phyloP scores from a whole-genome alignment of 345 rosid genomes.

The Toxicodendron radicans region DNA sequence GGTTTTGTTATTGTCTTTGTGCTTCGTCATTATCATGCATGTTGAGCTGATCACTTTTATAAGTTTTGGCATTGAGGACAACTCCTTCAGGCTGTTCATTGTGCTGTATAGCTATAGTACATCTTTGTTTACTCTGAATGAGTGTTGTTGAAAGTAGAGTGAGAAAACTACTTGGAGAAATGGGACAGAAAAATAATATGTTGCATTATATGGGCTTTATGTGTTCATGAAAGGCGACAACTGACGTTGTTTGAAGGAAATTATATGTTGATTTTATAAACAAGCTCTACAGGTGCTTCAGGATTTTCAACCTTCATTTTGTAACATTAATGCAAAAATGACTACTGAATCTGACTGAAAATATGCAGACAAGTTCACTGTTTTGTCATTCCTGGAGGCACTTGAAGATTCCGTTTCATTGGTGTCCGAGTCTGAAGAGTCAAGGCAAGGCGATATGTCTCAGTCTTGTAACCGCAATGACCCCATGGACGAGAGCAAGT shows the following conservation, averaged over 20 bases:
- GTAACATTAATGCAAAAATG: not conserved
- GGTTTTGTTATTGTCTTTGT: not conserved
- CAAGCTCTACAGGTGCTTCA: not conserved
- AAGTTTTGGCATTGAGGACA: not conserved
- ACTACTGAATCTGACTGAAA: not conserved
- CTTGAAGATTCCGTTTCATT: slow-evolving; percentile 81
- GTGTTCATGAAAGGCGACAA: not conserved
- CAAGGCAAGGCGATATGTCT: slow-evolving; percentile 37
- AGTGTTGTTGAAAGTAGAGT: not conserved
- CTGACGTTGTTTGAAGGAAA: not conserved
- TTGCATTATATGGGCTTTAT: not conserved
- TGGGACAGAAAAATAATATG: not conserved
- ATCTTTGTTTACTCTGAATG: not conserved
- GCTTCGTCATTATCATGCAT: not conserved
- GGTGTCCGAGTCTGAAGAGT: too few species aligned
- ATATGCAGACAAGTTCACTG: slow-evolving; percentile 81
- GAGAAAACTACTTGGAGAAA: not conserved
- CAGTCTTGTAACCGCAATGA: slow-evolving; percentile 43
- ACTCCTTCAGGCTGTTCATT: not conserved
- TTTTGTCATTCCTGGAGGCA: slow-evolving; percentile 89
- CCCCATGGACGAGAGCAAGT: slow-evolving; percentile 61
- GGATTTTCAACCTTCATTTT: not conserved
- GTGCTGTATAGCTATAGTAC: not conserved
- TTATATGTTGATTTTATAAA: not conserved
- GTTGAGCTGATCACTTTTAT: not conserved